Conservation (phyloP, 2,329 filamentous ascomycete species). For the Neopestalotiopsis sp. region DNA sequence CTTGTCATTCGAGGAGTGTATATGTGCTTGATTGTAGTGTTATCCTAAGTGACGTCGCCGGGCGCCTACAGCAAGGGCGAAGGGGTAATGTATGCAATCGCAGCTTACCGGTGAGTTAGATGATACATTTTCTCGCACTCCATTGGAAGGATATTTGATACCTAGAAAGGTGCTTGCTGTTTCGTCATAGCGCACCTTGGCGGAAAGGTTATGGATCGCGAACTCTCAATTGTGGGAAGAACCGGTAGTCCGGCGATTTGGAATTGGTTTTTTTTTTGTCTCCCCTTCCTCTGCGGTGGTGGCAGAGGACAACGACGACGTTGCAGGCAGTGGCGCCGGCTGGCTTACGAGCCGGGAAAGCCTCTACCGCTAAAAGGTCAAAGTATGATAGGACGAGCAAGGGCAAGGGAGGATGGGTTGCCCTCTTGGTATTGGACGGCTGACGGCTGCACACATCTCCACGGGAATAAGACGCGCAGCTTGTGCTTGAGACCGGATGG, state of each 20-base stretch:
- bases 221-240: background rate
- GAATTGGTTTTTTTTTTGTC: background rate
- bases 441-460: slow-evolving; percentile 7
- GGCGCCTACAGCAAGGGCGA: background rate
- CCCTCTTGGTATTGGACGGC: slow-evolving; percentile 10
- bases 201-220: slow-evolving; percentile 3
- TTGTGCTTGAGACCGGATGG: slow-evolving; percentile 11
- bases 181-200: slow-evolving; percentile 12
- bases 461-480: background rate
- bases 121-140: background rate
- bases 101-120: background rate
- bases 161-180: background rate
- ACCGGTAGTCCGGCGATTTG: slow-evolving; percentile 5
- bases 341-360: slow-evolving; percentile 18
- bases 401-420: background rate
- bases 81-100: background rate
- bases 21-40: background rate
- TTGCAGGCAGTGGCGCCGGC: slow-evolving; percentile 19
- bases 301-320: background rate
- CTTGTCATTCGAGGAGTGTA: background rate
- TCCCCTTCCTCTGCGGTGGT: background rate
- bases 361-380: slow-evolving; percentile 13
- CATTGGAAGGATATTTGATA: background rate
- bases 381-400: slow-evolving; percentile 16
- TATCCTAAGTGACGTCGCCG: background rate